These are phyloP conservation scores for Jatropha podagrica DNA, from an alignment of 441 rosid genomes.

Conservation along the genomic window DNA sequence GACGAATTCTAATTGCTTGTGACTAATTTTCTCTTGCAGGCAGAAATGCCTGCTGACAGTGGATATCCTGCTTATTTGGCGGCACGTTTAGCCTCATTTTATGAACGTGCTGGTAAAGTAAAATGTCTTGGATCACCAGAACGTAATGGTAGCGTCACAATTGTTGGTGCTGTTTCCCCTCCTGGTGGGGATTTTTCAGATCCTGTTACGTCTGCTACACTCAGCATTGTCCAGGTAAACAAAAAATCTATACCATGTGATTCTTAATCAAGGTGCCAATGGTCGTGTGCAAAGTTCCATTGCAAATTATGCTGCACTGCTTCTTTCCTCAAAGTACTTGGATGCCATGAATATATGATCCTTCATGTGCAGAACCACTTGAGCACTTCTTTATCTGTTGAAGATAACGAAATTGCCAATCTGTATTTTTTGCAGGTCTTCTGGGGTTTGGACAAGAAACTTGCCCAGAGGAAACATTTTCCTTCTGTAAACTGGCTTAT, in stretches of 20 bases:
- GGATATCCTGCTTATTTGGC: constrained; percentile 99
- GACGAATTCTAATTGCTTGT: constrained; percentile 8
- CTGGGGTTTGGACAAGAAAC: constrained; percentile 99
- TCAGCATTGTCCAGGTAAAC: constrained; percentile 94
- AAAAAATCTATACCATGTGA: background rate
- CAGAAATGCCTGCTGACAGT: constrained; percentile 99
- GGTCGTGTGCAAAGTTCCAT: background rate
- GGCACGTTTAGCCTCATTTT: constrained; percentile 96
- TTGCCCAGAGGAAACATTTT: constrained; percentile 99
- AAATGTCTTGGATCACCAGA: constrained; percentile 98
- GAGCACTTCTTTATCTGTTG: background rate
- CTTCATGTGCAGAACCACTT: background rate
- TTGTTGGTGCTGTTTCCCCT: constrained; percentile 99
- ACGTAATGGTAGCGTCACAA: constrained; percentile 97
- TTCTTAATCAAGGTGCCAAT: background rate
- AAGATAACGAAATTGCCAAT: constrained; percentile 8
- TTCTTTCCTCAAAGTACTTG: background rate
- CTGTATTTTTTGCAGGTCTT: constrained; percentile 59
- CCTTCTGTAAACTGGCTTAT: constrained; percentile 99
- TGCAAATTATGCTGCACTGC: background rate
- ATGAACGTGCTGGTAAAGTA: constrained; percentile 99
- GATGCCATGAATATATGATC: background rate
- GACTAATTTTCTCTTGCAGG: constrained; percentile 51
- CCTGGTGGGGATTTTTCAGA: constrained; percentile 99
- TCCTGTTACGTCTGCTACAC: constrained; percentile 99